phyloP scores from a whole-genome alignment of 2,329 filamentous ascomycete species.

The Alternaria burnsii region DNA sequence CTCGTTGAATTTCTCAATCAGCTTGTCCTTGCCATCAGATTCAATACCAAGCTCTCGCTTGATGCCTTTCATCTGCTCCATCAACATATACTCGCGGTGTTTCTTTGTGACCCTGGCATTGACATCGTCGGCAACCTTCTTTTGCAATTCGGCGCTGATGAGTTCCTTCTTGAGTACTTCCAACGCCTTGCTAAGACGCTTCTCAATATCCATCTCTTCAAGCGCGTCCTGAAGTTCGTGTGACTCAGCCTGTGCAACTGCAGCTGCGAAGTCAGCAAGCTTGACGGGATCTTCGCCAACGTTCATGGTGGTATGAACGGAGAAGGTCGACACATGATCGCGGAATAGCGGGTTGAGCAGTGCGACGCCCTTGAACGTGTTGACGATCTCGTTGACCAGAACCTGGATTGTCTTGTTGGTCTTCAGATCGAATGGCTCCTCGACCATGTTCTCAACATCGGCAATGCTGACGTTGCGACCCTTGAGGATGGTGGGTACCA shows the following conservation, averaged over 20 bases:
- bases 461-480: constrained; percentile 93
- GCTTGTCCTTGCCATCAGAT: constrained; percentile 96
- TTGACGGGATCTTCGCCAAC: constrained; percentile 95
- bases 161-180: constrained; percentile 96
- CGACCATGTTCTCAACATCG: constrained; percentile 90
- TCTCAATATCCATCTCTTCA: constrained; percentile 87
- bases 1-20: constrained; percentile 97
- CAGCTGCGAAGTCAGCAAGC: constrained; percentile 94
- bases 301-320: constrained; percentile 82
- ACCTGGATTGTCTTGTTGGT: constrained; percentile 90
- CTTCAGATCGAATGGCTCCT: constrained; percentile 88
- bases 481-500: constrained; percentile 88
- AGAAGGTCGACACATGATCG: constrained; percentile 94
- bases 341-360: constrained; percentile 93
- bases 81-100: constrained; percentile 96
- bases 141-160: constrained; percentile 96
- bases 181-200: constrained; percentile 88
- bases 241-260: constrained; percentile 85
- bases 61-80: constrained; percentile 99
- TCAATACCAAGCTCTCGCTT: constrained; percentile 94
- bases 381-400: constrained; percentile 96
- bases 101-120: constrained; percentile 97
- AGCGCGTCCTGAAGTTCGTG: constrained; percentile 92
- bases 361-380: constrained; percentile 97
- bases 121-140: constrained; percentile 97